Base-by-base conservation (phyloP, 2,329 filamentous ascomycete genomes). In the Exserohilum turcica region DNA sequence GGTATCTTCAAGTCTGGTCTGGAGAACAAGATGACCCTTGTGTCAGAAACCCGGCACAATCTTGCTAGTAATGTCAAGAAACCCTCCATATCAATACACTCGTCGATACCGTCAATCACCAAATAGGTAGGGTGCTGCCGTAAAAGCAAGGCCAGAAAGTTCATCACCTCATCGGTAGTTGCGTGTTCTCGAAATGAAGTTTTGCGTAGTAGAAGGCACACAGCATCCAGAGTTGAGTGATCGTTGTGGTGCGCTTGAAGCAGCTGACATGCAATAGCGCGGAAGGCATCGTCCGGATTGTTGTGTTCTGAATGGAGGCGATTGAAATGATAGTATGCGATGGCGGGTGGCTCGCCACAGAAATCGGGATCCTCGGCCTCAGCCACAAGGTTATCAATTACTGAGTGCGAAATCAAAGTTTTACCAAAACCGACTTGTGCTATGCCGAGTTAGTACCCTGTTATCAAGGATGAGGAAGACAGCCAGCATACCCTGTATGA, bases 361-460 rank as follows among this genome's bases (percentile, higher is more conserved):
- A 63, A 61, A 18, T 64, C 65, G 7, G 63, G 57, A 27, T 66
- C 52, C 27, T 64, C 61, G 33, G 59, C 63, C 40, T 60, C 57
- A 21, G 56, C 52, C 18, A 21, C 43, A 7, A 72, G 56, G 33
- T 70, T 61, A 13, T 64, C 59, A 18, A 68, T 59, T 9, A 70
- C 63, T 31, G 57, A 46, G 9, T 59, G 52, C 21, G 66, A 63
- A 16, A 72, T 56, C 37, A 63, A 51, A 12, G 65, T 70, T 43
- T 72, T 72, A 2, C 69, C 69, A 40, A 70, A 72, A 5, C 67
- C 69, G 18, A 58, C 43, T 51, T 64, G 62, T 38, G 66, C 69
- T 72, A 21, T 16, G n/a, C 12, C 38, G 24, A 45, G 21, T 64
- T 27, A 61, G 53, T 29, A 31, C 12, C 2, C 18, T 16, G n/a